A percentile compares a stretch with the other conserved stretches of the same genome.
Evolutionary conservation across 1,284 basidiomycete species (phyloP).

Genomic region (Austroboletus niveus): DNA sequence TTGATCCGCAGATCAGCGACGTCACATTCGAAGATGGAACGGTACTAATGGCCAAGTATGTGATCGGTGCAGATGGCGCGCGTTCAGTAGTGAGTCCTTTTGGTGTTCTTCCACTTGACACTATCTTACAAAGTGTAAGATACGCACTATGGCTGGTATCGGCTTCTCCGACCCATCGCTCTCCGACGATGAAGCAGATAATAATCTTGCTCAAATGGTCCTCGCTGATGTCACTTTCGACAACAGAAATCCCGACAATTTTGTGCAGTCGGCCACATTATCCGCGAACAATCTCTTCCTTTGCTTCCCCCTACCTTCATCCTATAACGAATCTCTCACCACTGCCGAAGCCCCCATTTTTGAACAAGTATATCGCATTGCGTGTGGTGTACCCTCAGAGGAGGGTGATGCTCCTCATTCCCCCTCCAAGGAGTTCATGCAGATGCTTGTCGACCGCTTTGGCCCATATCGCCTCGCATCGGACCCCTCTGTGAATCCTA

Average conservation of each 20-base stretch:
- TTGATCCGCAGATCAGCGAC: conserved; percentile 30
- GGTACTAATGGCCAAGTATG: conserved; percentile 44
- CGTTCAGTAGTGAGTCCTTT: conserved; percentile 44
- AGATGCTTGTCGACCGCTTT: conserved; percentile 36
- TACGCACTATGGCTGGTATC: conserved; percentile 22
- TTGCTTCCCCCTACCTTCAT: conserved; percentile 25
- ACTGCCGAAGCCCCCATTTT: conserved; percentile 7
- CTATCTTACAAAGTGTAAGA: conserved; percentile 18
- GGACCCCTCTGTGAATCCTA: conserved; percentile 19
- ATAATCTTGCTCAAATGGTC: conserved; percentile 21
- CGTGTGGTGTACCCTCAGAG: conserved; percentile 30
- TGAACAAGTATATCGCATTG: conserved; percentile 35
- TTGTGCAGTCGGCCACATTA: conserved; percentile 2
- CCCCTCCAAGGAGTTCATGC: conserved; percentile 36
- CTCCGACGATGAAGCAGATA: conserved; percentile 1
- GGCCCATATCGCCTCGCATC: conserved; percentile 30
- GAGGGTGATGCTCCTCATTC: conserved; percentile 33
- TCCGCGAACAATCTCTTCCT: conserved; percentile 31
- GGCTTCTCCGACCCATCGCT: conserved; percentile 15
- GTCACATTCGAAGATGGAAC: conserved; percentile 52
- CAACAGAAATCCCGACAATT: neutral
- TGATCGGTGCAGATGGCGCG: conserved; percentile 58
- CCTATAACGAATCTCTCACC: conserved; percentile 25
- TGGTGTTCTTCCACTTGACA: conserved; percentile 6
- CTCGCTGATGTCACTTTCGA: conserved; percentile 24